These are phyloP conservation scores for Chaetomium sp. DNA, from an alignment of 2,329 filamentous ascomycete genomes.

Conservation along the genomic window DNA sequence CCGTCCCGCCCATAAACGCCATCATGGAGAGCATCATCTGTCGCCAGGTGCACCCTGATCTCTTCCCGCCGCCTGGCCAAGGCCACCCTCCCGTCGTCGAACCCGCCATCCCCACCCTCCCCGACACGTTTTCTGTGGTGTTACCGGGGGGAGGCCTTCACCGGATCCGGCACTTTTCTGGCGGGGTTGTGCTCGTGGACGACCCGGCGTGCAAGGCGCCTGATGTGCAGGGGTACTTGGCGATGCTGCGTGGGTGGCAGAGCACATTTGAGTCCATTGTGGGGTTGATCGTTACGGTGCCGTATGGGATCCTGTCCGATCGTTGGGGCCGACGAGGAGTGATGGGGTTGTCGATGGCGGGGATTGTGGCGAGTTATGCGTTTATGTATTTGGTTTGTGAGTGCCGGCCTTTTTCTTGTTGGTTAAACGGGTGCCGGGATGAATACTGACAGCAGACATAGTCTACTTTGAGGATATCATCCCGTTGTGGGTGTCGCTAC, in stretches of 20 bases:
- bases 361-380: constrained; percentile 17
- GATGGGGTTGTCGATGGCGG: constrained; percentile 29
- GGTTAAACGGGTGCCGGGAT: neutral
- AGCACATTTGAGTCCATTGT: constrained; percentile 41
- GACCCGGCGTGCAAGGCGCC: constrained; percentile 41
- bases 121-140: neutral
- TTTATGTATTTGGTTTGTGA: constrained; percentile 24
- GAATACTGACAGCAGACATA: constrained; percentile 14
- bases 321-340: constrained; percentile 40
- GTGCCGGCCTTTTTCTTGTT: constrained; percentile 2
- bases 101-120: neutral
- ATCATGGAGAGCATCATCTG: constrained; percentile 51
- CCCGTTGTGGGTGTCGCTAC: constrained; percentile 35
- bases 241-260: constrained; percentile 44
- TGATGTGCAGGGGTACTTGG: constrained; percentile 45
- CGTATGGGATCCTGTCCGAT: constrained; percentile 42
- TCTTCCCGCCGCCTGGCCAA: constrained; percentile 25
- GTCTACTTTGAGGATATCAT: constrained; percentile 34
- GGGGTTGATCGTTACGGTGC: constrained; percentile 37
- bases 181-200: constrained; percentile 27
- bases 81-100: constrained; percentile 18
- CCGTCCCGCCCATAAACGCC: constrained; percentile 38
- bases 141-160: neutral
- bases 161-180: neutral
- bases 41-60: constrained; percentile 39